Evolutionary conservation across 1,139 yeast genomes (phyloP).

Genomic region (Pichia sp.): DNA sequence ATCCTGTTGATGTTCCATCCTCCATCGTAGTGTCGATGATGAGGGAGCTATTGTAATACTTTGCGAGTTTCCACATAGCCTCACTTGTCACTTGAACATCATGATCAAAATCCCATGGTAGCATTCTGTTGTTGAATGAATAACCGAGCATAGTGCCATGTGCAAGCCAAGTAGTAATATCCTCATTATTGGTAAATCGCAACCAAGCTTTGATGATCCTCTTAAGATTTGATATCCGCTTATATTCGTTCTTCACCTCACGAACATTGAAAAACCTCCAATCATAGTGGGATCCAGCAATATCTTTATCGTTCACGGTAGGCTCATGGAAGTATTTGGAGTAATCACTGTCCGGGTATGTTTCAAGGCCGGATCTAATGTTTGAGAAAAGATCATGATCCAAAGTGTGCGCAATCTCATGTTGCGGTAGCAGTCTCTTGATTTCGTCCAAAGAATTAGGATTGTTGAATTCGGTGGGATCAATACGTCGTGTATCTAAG

Average conservation of each 20-base stretch:
- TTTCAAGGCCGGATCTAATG: slow-evolving; percentile 5
- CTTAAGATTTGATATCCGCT: slow-evolving; percentile 35
- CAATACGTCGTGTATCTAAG: neutral
- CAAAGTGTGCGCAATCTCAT: slow-evolving; percentile 6
- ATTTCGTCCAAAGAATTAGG: neutral
- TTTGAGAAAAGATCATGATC: slow-evolving; percentile 14
- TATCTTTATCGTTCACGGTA: slow-evolving; percentile 11
- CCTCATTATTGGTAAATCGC: slow-evolving; percentile 32
- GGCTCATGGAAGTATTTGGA: slow-evolving; percentile 32
- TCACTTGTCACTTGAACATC: slow-evolving; percentile 48
- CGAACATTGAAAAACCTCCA: slow-evolving; percentile 38
- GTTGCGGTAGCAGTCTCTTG: neutral
- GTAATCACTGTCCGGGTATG: slow-evolving; percentile 9
- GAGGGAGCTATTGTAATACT: slow-evolving; percentile 38
- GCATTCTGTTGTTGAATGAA: slow-evolving; percentile 49
- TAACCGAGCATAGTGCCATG: slow-evolving; percentile 57
- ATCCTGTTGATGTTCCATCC: slow-evolving; percentile 21
- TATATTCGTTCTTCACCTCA: slow-evolving; percentile 27
- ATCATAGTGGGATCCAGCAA: slow-evolving; percentile 27
- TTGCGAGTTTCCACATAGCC: slow-evolving; percentile 34
- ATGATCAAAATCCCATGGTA: slow-evolving; percentile 58
- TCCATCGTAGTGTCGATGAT: slow-evolving; percentile 33
- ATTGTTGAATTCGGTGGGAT: neutral
- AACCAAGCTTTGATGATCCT: slow-evolving; percentile 45
- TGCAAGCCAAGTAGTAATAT: slow-evolving; percentile 47